Conservation (phyloP, 2,329 filamentous ascomycete genomes). For the Venturia asperata region DNA sequence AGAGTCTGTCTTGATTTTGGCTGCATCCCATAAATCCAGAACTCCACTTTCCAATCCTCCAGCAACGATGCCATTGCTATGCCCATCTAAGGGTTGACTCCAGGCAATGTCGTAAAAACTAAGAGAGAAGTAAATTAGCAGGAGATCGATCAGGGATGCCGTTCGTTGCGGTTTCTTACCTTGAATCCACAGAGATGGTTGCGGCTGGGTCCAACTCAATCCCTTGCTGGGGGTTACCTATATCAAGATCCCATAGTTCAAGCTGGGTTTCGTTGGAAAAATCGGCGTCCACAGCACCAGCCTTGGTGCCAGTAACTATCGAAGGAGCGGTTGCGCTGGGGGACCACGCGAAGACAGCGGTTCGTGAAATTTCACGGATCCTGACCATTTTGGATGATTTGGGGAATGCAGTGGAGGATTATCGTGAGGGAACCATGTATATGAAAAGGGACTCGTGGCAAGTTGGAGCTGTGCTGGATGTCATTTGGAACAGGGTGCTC, state of each 20-base stretch:
- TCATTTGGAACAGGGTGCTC: background rate
- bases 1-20: constrained; percentile 50
- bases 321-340: constrained; percentile 70
- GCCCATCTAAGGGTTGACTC: constrained; percentile 71
- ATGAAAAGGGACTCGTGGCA: background rate
- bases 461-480: background rate
- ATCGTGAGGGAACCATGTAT: constrained; percentile 14
- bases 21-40: constrained; percentile 88
- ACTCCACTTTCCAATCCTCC: constrained; percentile 92
- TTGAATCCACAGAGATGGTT: constrained; percentile 80
- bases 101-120: constrained; percentile 98
- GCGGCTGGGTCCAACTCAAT: constrained; percentile 80
- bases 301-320: constrained; percentile 86
- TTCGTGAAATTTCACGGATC: constrained; percentile 91
- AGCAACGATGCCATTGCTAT: constrained; percentile 82
- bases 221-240: constrained; percentile 60
- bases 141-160: background rate
- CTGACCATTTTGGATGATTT: constrained; percentile 67
- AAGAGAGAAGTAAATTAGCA: constrained; percentile 21
- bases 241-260: constrained; percentile 88
- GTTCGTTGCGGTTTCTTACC: constrained; percentile 46
- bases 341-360: constrained; percentile 96
- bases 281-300: constrained; percentile 90
- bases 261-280: constrained; percentile 97
- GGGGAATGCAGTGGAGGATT: too few relatives aligned